A percentile compares a stretch with the other conserved stretches of the same genome.
Conservation (phyloP, 495 filamentous ascomycete genomes). For the Aspergillus leporis region DNA sequence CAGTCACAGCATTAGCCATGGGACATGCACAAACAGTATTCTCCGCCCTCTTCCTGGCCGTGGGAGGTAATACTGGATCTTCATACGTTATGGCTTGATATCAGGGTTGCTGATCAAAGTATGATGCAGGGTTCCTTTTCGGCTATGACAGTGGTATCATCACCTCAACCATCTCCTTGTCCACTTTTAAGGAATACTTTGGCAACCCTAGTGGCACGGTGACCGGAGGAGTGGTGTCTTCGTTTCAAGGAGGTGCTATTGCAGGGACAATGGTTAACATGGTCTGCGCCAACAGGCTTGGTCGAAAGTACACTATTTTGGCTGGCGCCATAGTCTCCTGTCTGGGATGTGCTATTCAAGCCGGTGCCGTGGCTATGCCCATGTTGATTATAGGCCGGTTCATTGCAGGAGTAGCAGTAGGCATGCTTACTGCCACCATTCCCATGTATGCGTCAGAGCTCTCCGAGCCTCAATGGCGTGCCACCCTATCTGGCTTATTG, state of each 20-base stretch:
- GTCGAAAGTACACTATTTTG: constrained; percentile 21
- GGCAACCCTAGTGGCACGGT: constrained; percentile 32
- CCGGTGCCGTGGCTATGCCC: constrained; percentile 42
- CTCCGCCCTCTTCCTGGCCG: constrained; percentile 28
- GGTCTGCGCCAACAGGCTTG: constrained; percentile 41
- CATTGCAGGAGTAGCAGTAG: constrained; percentile 47
- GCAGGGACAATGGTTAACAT: constrained; percentile 46
- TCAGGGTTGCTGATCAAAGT: not conserved
- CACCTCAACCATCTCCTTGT: constrained; percentile 40
- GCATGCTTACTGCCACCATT: constrained; percentile 46
- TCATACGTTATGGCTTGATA: not conserved
- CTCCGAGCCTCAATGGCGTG: constrained; percentile 26
- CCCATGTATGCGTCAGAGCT: constrained; percentile 41
- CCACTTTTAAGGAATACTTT: constrained; percentile 45
- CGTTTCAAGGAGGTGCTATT: constrained; percentile 47
- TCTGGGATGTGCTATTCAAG: constrained; percentile 47
- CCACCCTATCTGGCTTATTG: constrained; percentile 25
- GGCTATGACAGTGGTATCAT: constrained; percentile 43
- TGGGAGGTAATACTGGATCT: constrained; percentile 21
- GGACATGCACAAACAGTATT: constrained; percentile 22
- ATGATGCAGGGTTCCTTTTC: constrained; percentile 29
- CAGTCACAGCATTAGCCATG: constrained; percentile 12
- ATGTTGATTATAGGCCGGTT: constrained; percentile 52
- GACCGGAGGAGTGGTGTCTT: constrained; percentile 49
- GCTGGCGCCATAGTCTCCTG: constrained; percentile 40